Base-by-base conservation (phyloP, 1,284 basidiomycete species). In the Quambalaria eucalypti region DNA sequence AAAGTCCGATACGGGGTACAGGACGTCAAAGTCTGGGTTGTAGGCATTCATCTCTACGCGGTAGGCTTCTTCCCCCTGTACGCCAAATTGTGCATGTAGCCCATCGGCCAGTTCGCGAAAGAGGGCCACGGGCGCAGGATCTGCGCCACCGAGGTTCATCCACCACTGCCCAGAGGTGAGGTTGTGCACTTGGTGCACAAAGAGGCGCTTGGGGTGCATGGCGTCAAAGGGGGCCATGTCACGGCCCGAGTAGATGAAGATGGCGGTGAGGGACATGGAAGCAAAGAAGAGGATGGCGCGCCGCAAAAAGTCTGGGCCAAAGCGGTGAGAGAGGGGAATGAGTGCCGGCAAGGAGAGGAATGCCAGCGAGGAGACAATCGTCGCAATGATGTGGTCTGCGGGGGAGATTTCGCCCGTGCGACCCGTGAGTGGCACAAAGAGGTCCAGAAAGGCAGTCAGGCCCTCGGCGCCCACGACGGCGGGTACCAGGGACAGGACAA, bases 361-460 rank as follows among this genome's bases (percentile, higher is more conserved):
- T 0, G 39, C 50, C 7, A 83, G 52, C 87, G 82, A 59, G 8
- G 66, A 62, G 23, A 70, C 69, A 30, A 79, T 66, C 10, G 84
- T 84, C 0, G 89, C 91, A 49, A 97, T 88, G 71, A 97, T 87
- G 70, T 87, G 83, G 68, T 98, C 93, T 1, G 85, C 85, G 0
- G 92, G 57, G 2, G 57, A 62, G 40, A 66, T 64, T 64, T 63
- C 68, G 23, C 77, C 77, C 64, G 72, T 71, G 62, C 79, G 51
- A 71, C 85, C 76, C 59, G 90, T 88, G 64, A 97, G 78, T 1
- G 93, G 93, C 0, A 95, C 90, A 69, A 98, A 95, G 16, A 97
- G 42, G 25, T 93, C 68, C 10, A 91, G 72, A 4, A 88, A 84
- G 1, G 82, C 82, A 38, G 83, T 79, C 51, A 87, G 77, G 23